Evolutionary conservation across 805 yeast species (phyloP), one percentile per base, ranked within the genome.

Genomic region (Kuraishia capsulata): DNA sequence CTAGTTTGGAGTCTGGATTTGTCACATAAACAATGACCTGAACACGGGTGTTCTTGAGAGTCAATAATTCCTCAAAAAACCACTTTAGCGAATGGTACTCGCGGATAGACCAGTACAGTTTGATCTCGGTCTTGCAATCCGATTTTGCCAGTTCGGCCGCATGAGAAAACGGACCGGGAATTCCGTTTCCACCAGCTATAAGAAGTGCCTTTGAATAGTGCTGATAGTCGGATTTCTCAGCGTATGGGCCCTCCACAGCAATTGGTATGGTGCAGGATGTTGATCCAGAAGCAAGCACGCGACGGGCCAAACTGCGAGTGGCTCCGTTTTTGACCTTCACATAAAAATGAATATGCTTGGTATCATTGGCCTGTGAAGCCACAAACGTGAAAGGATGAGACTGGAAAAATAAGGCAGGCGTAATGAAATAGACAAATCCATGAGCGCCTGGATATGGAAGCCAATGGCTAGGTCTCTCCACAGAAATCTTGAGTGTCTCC

Each of bases 181-280:
- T 64, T 38, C 92, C 92, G 39, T 76, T 76, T 23, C 92, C 90
- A 35, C 87, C 89, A 5, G 89, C 81, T 18, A 82, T 44, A 33
- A 79, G 66, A 5, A 80, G 64, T 5, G 78, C 70, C 40, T 71
- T 68, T 35, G 74, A 71, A 46, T 69, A 80, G 33, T 62, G 58
- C 20, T 62, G 57, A 11, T 75, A 58, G 2, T 78, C 71, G 4
- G 73, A 52, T 2, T 69, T 44, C 30, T 65, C 62, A 2, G 89
- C 85, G 50, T 83, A 82, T 2, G 89, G 88, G 1, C 90, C 90
- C 51, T 82, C 90, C 3, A 76, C 34, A 10, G 64, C 52, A 6
- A 67, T 51, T 17, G 57, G 61, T 35, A 71, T 53, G 23, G 50
- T 43, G 26, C 26, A 23, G 23, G 55, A 43, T 11, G 36, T 39